Evolutionary conservation across 148 eudicot genomes (phyloP), one percentile per base, ranked within the genome.

Genomic region (Fagopyrum homotropicum): DNA sequence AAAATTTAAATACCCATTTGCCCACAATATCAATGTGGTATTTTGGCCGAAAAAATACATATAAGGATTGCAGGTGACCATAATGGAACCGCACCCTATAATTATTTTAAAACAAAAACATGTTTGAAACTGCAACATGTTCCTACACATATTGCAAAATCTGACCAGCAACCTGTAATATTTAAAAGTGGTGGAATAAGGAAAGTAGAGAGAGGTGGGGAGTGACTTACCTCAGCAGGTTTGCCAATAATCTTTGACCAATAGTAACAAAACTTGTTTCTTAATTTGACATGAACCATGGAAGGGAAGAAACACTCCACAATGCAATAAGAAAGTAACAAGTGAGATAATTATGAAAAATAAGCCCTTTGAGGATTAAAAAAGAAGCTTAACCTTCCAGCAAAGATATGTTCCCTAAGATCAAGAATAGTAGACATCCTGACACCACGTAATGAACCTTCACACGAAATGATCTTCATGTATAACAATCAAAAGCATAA

Each of bases 291-390:
- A 73, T 73, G 40, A 73, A 73, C 76, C 76, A 73, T 15, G 76
- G 66, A 73, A 73, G 76, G 46, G 76, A 73, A 15, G 76, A 73
- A 73, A 73, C 76, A 73, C 64, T 52, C 61, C 61, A 87, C 61
- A 61, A 54, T 60, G 77, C 52, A 9, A 77, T 22, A 72, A 22
- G 55, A 51, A 16, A 57, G 63, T 44, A 59, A 30, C 16, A 69
- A 7, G 55, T 11, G 4, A 2, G 45, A 17, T 64, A 4, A 69
- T 61, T 59, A 16, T 19, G 30, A 30, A 2, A 47, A 59, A 70
- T 40, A 73, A 74, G 61, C 8, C 75, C 45, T 72, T 35, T 52
- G 49, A 40, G 57, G 66, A 45, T 66, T 45, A 66, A 45, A 66
- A 35, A 66, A 66, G 71, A 56, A 40, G 29, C n/a, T n/a, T 8